Percentiles rank a stretch among this genome's conserved stretches.
Evolutionary conservation across 2,329 filamentous ascomycete genomes (phyloP).

Genomic region (Ophiobolus disseminans): DNA sequence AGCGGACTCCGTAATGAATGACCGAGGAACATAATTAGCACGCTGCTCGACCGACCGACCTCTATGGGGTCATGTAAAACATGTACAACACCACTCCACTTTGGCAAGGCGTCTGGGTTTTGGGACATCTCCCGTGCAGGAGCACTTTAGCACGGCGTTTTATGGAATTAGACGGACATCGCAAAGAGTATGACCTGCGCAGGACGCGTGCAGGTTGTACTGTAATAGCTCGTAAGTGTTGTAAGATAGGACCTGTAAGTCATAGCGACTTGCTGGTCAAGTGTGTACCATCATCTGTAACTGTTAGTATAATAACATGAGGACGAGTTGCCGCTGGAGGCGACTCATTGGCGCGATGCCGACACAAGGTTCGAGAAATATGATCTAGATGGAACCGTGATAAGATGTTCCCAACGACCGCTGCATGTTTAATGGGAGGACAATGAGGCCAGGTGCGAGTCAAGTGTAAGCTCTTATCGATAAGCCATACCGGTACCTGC

Average conservation of each 20-base stretch:
- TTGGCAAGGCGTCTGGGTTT: slow-evolving; percentile 6
- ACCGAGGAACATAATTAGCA: too few species aligned
- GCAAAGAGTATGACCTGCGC: slow-evolving; percentile 1
- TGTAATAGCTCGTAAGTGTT: background rate
- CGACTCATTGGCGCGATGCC: slow-evolving; percentile 4
- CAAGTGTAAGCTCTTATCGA: background rate
- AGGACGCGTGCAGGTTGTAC: slow-evolving; percentile 2
- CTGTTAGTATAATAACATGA: slow-evolving; percentile 9
- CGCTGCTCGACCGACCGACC: too few species aligned
- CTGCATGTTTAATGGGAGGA: too few species aligned
- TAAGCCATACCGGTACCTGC: too few species aligned
- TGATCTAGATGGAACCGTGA: too few species aligned
- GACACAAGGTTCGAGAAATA: too few species aligned
- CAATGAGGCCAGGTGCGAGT: too few species aligned
- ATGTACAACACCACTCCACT: slow-evolving; percentile 8
- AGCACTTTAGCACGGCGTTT: slow-evolving; percentile 1
- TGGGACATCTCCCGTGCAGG: background rate
- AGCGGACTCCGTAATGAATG: background rate
- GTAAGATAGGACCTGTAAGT: slow-evolving; percentile 1
- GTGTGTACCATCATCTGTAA: slow-evolving; percentile 8
- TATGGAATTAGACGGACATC: slow-evolving; percentile 1
- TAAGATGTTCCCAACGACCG: too few species aligned
- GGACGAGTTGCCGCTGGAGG: background rate
- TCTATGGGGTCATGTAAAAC: slow-evolving; percentile 1
- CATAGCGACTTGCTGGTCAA: slow-evolving; percentile 2